A percentile compares a stretch with the other conserved stretches of the same genome.
Conservation (phyloP, 441 rosid genomes). For the Hura crepitans region DNA sequence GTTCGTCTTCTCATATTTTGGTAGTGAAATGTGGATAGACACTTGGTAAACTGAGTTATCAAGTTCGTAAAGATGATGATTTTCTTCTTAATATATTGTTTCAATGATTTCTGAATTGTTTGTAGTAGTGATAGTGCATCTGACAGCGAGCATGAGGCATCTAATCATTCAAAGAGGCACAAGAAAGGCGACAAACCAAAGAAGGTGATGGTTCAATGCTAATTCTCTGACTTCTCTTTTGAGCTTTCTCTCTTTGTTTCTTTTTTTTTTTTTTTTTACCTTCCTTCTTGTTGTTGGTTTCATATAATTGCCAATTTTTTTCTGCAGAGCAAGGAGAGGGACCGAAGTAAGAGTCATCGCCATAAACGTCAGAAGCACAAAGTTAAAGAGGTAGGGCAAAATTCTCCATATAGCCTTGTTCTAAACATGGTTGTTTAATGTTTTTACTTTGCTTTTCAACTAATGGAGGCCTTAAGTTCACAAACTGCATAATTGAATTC, state of each 20-base stretch:
- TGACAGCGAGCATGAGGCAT: conserved; percentile 54
- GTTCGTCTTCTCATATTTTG: neutral
- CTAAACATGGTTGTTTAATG: neutral
- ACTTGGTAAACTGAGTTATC: neutral
- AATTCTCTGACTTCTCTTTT: neutral
- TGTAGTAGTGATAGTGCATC: conserved; percentile 42
- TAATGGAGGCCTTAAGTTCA: too few relatives aligned
- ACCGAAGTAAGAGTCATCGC: conserved; percentile 58
- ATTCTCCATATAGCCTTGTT: conserved; percentile 1
- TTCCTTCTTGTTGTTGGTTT: too few relatives aligned
- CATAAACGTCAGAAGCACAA: conserved; percentile 67
- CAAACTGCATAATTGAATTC: neutral
- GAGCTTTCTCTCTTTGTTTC: neutral
- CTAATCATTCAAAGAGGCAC: conserved; percentile 53
- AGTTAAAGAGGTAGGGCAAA: conserved; percentile 60
- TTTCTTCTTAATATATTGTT: neutral
- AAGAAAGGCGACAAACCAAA: conserved; percentile 63
- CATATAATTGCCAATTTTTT: conserved; percentile 18
- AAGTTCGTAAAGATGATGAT: neutral
- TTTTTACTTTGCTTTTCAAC: too few relatives aligned
- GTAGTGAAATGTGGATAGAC: neutral
- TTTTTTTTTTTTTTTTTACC: too few relatives aligned
- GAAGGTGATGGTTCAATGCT: conserved; percentile 49
- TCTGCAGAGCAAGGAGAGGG: conserved; percentile 70
- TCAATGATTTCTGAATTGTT: conserved; percentile 3